A percentile compares a stretch with the other conserved stretches of the same genome.
Evolutionary conservation across 1,284 basidiomycete genomes (phyloP).

Genomic region (Peniophora sp.): DNA sequence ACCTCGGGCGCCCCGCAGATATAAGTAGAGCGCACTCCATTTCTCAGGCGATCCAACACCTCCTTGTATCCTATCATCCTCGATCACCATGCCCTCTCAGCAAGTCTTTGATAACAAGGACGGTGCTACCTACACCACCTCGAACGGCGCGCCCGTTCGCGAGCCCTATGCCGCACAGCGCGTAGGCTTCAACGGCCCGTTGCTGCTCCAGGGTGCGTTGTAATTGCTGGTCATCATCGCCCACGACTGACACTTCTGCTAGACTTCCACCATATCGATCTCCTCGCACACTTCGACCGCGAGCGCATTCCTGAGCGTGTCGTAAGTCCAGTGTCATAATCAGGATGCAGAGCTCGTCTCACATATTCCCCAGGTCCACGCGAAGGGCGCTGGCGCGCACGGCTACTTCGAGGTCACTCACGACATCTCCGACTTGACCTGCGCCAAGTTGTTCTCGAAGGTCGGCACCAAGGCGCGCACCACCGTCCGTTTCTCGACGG

Average conservation of each 20-base stretch:
- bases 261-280: slow-evolving; percentile 87
- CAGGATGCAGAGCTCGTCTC: slow-evolving; percentile 3
- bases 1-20: too few species aligned
- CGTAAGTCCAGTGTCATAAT: slow-evolving; percentile 31
- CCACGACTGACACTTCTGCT: slow-evolving; percentile 3
- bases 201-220: slow-evolving; percentile 72
- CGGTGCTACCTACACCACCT: slow-evolving; percentile 72
- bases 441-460: slow-evolving; percentile 61
- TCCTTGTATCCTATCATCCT: too few species aligned
- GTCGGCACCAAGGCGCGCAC: slow-evolving; percentile 65
- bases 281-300: slow-evolving; percentile 86
- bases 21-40: too few species aligned
- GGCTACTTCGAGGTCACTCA: slow-evolving; percentile 88
- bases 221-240: slow-evolving; percentile 3
- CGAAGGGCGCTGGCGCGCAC: slow-evolving; percentile 85
- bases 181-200: slow-evolving; percentile 68
- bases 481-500: slow-evolving; percentile 83
- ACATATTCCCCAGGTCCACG: slow-evolving; percentile 53
- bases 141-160: slow-evolving; percentile 67
- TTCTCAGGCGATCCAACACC: too few species aligned
- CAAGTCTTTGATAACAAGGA: slow-evolving; percentile 50
- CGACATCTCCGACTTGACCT: slow-evolving; percentile 74
- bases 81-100: slow-evolving; percentile 49
- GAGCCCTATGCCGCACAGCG: slow-evolving; percentile 77
- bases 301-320: slow-evolving; percentile 96